Evolutionary conservation across 306 rosid genomes (phyloP).

Genomic region (Pterocarpus macrocarpus): DNA sequence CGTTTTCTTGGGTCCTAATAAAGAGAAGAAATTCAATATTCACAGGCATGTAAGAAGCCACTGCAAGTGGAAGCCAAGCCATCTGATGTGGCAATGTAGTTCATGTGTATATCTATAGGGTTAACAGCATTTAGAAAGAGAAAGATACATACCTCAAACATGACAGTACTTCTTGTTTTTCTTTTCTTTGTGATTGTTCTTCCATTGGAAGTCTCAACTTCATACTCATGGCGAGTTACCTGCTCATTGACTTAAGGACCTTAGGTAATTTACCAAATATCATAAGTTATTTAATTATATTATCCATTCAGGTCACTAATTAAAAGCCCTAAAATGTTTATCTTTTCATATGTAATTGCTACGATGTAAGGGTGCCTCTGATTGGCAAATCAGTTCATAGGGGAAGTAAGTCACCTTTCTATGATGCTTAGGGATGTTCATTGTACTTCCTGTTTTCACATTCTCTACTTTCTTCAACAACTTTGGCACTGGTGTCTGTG

Average conservation of each 20-base stretch:
- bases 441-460: conserved; percentile 66
- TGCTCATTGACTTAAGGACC: conserved; percentile 52
- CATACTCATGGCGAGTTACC: conserved; percentile 95
- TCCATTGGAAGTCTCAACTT: conserved; percentile 96
- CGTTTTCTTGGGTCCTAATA: conserved; percentile 82
- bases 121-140: conserved; percentile 37
- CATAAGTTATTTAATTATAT: conserved; percentile 17
- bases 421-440: conserved; percentile 82
- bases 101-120: conserved; percentile 11
- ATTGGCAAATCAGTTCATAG: conserved; percentile 19
- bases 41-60: conserved; percentile 35
- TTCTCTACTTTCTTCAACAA: conserved; percentile 79
- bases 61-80: conserved; percentile 33
- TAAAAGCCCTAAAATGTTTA: conserved; percentile 10
- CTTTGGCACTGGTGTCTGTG: conserved; percentile 81
- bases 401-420: conserved; percentile 68
- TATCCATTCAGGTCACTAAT: conserved; percentile 22
- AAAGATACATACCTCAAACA: conserved; percentile 79
- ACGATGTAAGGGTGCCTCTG: conserved; percentile 36
- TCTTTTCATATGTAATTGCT: conserved; percentile 24
- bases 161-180: conserved; percentile 91
- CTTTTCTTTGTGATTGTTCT: conserved; percentile 87
- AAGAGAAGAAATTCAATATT: conserved; percentile 45
- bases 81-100: conserved; percentile 33
- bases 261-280: conserved; percentile 38